Base-by-base conservation (phyloP, 768 basidiomycete genomes). In the Atractiella rhizophila region DNA sequence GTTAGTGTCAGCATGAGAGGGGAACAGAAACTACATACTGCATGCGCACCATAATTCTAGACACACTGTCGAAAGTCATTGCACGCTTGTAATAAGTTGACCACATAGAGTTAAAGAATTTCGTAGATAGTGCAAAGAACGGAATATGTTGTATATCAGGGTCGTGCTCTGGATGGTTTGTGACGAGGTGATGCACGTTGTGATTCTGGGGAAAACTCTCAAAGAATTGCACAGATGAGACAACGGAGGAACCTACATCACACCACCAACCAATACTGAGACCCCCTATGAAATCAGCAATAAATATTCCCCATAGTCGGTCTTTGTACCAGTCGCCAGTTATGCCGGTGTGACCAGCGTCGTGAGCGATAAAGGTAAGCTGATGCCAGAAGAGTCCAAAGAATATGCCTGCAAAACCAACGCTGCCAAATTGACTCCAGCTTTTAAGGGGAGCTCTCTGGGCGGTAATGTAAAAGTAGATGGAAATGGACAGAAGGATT, bases 241-340 rank as follows among this genome's bases (percentile, higher is more conserved):
- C 30, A 26, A 13, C 25, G 20, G 28, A 38, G 44, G 28, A 38
- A 71, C 83, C 62, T 51, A 86, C 85, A 57, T 85, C 69, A 29
- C 82, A 79, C 88, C 88, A 98, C 91, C 91, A 98, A 29, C 85
- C 81, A 19, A 91, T 67, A 56, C 85, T 91, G 39, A 98, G 63
- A 4, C 91, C 91, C 20, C 91, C 91, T 35, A 85, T 63, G 53
- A 74, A 81, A 56, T 83, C 70, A 0, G 88, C 79, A 33, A 94
- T 62, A 25, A 73, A 55, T 28, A 75, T 86, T 11, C 71, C 76
- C 27, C 86, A 60, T 28, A 82, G 52, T 25, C 85, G 70, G 57
- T 98, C 88, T 33, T 64, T 59, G 13, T 65, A 58, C 76, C 82
- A 88, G 53, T 75, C 62, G 45, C 86, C 83, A 5, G 83, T 86